phyloP scores from a whole-genome alignment of 2,329 filamentous ascomycete species.

The Cryphonectria nitschkei region DNA sequence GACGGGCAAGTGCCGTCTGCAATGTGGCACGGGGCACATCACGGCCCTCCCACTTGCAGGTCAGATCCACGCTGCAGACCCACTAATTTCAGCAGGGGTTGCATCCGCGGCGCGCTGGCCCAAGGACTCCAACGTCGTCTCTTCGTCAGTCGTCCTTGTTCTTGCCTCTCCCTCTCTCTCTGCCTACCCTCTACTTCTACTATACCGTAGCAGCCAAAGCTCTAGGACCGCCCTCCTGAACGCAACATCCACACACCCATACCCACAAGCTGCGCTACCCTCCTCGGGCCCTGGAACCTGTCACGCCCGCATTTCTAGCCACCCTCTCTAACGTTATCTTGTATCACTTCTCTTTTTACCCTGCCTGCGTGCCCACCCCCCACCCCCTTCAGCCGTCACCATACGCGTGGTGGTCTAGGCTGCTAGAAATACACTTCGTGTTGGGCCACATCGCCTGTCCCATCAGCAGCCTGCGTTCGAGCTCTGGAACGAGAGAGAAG shows the following conservation, averaged over 20 bases:
- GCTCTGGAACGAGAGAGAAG: conserved; percentile 18
- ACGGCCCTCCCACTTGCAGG: conserved; percentile 23
- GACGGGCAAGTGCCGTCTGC: conserved; percentile 20
- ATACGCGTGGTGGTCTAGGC: conserved; percentile 26
- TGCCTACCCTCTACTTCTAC: not conserved
- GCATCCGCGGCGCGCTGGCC: conserved; percentile 8
- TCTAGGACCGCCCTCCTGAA: not conserved
- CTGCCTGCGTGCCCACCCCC: conserved; percentile 9
- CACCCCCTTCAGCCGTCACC: conserved; percentile 6
- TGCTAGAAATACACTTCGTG: conserved; percentile 11
- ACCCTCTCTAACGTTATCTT: conserved; percentile 10
- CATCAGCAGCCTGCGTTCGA: conserved; percentile 10
- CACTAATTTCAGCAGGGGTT: conserved; percentile 18
- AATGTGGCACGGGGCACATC: conserved; percentile 27
- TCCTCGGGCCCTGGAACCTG: conserved; percentile 14
- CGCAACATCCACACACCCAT: conserved; percentile 17
- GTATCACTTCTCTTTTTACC: conserved; percentile 10
- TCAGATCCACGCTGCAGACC: conserved; percentile 15
- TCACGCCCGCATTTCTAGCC: conserved; percentile 15
- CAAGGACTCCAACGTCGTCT: conserved; percentile 21
- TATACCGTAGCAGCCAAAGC: not conserved
- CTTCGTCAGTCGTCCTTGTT: conserved; percentile 1
- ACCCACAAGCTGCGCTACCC: conserved; percentile 11
- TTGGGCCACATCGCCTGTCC: conserved; percentile 15
- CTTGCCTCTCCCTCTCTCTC: conserved; percentile 9